Conservation (phyloP, 768 basidiomycete genomes). For the Leccinum arenicola region DNA sequence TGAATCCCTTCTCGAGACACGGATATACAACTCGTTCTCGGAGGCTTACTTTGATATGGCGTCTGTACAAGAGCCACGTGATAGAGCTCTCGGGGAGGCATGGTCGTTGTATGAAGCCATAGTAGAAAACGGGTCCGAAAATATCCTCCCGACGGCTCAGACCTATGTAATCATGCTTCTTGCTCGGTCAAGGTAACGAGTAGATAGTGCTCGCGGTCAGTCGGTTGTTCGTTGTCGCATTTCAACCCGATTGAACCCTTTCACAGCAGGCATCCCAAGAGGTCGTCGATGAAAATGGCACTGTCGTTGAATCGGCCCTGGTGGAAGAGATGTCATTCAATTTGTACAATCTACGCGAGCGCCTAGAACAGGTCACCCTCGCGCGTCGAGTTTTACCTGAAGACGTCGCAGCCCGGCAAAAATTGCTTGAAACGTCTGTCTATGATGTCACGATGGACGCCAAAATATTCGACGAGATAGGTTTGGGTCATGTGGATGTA, state of each 20-base stretch:
- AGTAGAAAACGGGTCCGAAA: conserved; percentile 49
- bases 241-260: neutral
- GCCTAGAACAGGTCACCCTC: conserved; percentile 60
- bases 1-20: conserved; percentile 44
- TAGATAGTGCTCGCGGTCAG: conserved; percentile 33
- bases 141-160: conserved; percentile 46
- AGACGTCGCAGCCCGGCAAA: conserved; percentile 69
- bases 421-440: conserved; percentile 48
- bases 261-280: conserved; percentile 9
- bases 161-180: conserved; percentile 73
- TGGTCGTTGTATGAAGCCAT: conserved; percentile 55
- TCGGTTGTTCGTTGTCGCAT: neutral
- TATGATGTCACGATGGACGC: conserved; percentile 38
- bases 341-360: conserved; percentile 64
- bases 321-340: conserved; percentile 65
- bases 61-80: conserved; percentile 39
- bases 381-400: conserved; percentile 62
- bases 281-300: neutral
- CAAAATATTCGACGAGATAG: conserved; percentile 54
- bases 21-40: conserved; percentile 64
- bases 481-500: conserved; percentile 45
- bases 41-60: conserved; percentile 64
- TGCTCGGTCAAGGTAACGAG: conserved; percentile 50
- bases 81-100: conserved; percentile 56
- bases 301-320: conserved; percentile 19